Percentiles rank a stretch among this genome's conserved stretches.
phyloP scores from a whole-genome alignment of 2,329 filamentous ascomycete genomes.

The Pezicula neosporulosa region DNA sequence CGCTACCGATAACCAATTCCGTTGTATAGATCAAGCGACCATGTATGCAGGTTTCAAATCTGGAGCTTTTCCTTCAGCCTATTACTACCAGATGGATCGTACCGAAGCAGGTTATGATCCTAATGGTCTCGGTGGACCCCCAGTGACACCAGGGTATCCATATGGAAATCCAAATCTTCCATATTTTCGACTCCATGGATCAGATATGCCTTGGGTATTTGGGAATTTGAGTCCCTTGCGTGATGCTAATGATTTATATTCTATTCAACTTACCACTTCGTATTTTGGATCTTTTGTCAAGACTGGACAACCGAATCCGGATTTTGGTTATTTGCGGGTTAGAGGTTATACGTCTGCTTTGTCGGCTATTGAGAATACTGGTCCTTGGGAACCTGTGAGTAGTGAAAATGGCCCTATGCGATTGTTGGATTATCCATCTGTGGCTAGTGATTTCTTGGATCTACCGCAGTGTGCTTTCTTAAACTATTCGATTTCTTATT shows the following conservation, averaged over 20 bases:
- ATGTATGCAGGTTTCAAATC: slow-evolving; percentile 40
- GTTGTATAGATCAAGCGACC: slow-evolving; percentile 52
- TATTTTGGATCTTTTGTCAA: slow-evolving; percentile 47
- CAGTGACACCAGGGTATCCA: slow-evolving; percentile 35
- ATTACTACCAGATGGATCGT: slow-evolving; percentile 50
- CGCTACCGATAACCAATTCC: slow-evolving; percentile 50
- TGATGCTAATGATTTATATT: slow-evolving; percentile 41
- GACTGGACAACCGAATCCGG: slow-evolving; percentile 42
- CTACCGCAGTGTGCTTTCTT: slow-evolving; percentile 43
- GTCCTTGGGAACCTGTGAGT: slow-evolving; percentile 36
- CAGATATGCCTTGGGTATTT: slow-evolving; percentile 44
- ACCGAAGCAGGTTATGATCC: slow-evolving; percentile 45
- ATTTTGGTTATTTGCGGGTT: slow-evolving; percentile 34
- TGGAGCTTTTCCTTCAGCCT: slow-evolving; percentile 40
- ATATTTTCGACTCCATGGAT: slow-evolving; percentile 50
- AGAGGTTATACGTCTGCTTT: slow-evolving; percentile 41
- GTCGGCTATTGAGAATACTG: slow-evolving; percentile 34
- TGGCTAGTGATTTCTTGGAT: slow-evolving; percentile 38
- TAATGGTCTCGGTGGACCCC: slow-evolving; percentile 44
- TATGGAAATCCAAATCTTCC: slow-evolving; percentile 45
- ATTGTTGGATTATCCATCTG: slow-evolving; percentile 41
- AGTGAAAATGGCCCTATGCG: slow-evolving; percentile 36
- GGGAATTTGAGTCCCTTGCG: slow-evolving; percentile 38
- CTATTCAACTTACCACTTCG: slow-evolving; percentile 38
- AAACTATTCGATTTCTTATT: slow-evolving; percentile 39